Conservation (phyloP, 345 rosid species). For the Iberis pinnata region DNA sequence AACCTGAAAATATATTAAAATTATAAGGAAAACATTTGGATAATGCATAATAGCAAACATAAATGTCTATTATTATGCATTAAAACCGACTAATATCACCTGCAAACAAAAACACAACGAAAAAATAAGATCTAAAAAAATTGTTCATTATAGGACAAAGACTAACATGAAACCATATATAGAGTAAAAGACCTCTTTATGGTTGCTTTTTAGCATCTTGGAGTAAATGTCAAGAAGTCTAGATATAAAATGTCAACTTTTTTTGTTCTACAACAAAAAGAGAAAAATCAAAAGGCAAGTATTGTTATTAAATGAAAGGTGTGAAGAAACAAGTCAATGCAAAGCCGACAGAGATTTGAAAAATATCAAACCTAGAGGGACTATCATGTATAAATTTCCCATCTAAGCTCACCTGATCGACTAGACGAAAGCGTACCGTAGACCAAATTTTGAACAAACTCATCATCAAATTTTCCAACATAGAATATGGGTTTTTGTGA, state of each 20-base stretch:
- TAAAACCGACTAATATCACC: no score
- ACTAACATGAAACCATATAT: neutral
- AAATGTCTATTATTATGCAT: no score
- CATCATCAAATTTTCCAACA: slow-evolving; percentile 44
- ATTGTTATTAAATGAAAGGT: no score
- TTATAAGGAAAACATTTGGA: no score
- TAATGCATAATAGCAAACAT: no score
- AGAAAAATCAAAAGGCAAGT: slow-evolving; percentile 6
- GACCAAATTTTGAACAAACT: no score
- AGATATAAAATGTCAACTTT: slow-evolving; percentile 79
- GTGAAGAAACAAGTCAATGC: no score
- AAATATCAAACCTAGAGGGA: slow-evolving; percentile 62
- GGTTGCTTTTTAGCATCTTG: slow-evolving; percentile 71
- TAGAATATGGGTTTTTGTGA: slow-evolving; percentile 35
- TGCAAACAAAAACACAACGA: slow-evolving; percentile 29
- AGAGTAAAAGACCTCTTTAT: slow-evolving; percentile 54
- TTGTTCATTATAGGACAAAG: no score
- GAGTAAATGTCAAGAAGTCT: slow-evolving; percentile 88
- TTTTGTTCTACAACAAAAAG: slow-evolving; percentile 53
- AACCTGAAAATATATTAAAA: no score
- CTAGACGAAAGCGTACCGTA: slow-evolving; percentile 96
- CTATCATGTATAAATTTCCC: slow-evolving; percentile 74
- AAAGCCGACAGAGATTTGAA: no score
- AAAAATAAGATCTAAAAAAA: no score
- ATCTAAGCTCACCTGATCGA: slow-evolving; percentile 94